These are phyloP conservation scores for Aspergillus pseudotamarii DNA, from an alignment of 2,329 filamentous ascomycete genomes.

Conservation along the genomic window DNA sequence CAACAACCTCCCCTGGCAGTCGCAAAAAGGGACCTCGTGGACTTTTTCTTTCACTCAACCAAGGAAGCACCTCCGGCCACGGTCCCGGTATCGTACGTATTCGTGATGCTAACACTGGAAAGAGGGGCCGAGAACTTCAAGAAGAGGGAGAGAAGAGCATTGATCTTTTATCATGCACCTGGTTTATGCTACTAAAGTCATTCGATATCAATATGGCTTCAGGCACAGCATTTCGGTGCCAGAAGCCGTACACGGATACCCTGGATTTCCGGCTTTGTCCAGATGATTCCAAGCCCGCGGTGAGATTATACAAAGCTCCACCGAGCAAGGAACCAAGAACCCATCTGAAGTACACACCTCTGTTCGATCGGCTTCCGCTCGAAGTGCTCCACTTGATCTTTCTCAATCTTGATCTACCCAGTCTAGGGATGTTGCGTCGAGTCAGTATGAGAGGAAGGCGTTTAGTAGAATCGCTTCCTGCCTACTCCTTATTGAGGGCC, in stretches of 20 bases:
- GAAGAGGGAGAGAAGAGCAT: too few species aligned
- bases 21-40: too few species aligned
- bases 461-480: constrained; percentile 11
- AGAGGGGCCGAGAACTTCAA: neutral
- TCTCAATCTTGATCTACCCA: constrained; percentile 8
- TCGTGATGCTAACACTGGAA: neutral
- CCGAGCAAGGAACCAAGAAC: neutral
- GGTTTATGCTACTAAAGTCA: neutral
- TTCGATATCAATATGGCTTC: neutral
- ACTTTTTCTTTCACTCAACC: too few species aligned
- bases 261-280: neutral
- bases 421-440: constrained; percentile 9
- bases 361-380: neutral
- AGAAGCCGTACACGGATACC: neutral
- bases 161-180: neutral
- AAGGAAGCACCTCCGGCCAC: neutral
- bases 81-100: neutral
- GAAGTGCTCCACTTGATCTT: constrained; percentile 8
- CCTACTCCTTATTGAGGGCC: constrained; percentile 3
- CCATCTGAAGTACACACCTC: neutral
- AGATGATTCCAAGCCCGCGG: too few species aligned
- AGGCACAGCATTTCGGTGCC: constrained; percentile 6
- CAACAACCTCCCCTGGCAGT: too few species aligned
- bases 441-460: constrained; percentile 1
- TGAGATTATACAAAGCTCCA: constrained; percentile 6